phyloP scores from a whole-genome alignment of 108 stramenopile species.

The Stephanodiscus triporus region DNA sequence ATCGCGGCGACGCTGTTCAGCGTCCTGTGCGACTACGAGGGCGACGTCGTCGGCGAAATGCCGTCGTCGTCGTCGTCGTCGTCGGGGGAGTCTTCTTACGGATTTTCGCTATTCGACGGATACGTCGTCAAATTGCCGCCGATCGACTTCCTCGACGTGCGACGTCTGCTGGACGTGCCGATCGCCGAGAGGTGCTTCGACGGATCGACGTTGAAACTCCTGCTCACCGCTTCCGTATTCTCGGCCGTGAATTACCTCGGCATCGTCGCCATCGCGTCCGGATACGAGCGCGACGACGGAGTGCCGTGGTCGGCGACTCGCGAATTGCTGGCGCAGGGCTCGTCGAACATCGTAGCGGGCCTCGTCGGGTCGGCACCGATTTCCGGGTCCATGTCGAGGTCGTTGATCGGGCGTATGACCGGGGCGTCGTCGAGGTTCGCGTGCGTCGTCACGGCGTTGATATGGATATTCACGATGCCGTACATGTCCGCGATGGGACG shows the following conservation, averaged over 20 bases:
- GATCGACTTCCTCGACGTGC: slow-evolving; percentile 64
- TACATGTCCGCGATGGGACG: slow-evolving; percentile 83
- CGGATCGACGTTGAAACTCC: slow-evolving; percentile 58
- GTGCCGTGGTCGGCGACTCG: slow-evolving; percentile 78
- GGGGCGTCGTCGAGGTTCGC: slow-evolving; percentile 76
- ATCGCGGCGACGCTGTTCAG: slow-evolving; percentile 68
- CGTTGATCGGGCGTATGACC: slow-evolving; percentile 78
- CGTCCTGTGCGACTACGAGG: slow-evolving; percentile 63
- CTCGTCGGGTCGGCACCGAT: slow-evolving; percentile 78
- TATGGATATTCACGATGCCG: slow-evolving; percentile 80
- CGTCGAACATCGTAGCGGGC: slow-evolving; percentile 70
- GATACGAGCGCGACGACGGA: slow-evolving; percentile 77
- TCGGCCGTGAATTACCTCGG: slow-evolving; percentile 83
- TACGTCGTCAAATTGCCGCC: slow-evolving; percentile 67
- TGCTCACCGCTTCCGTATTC: slow-evolving; percentile 62
- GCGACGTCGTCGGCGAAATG: slow-evolving; percentile 83
- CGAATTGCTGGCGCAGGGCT: slow-evolving; percentile 81
- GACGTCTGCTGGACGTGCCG: slow-evolving; percentile 61
- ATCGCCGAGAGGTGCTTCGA: slow-evolving; percentile 65
- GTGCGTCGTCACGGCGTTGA: slow-evolving; percentile 70
- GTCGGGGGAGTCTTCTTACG: slow-evolving; percentile 57
- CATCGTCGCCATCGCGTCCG: slow-evolving; percentile 79
- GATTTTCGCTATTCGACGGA: slow-evolving; percentile 60
- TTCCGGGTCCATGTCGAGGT: slow-evolving; percentile 75
- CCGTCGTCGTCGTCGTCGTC: slow-evolving; percentile 31